These are phyloP conservation scores for Peronospora destructor DNA, from an alignment of 352 stramenopile genomes.

Conservation along the genomic window DNA sequence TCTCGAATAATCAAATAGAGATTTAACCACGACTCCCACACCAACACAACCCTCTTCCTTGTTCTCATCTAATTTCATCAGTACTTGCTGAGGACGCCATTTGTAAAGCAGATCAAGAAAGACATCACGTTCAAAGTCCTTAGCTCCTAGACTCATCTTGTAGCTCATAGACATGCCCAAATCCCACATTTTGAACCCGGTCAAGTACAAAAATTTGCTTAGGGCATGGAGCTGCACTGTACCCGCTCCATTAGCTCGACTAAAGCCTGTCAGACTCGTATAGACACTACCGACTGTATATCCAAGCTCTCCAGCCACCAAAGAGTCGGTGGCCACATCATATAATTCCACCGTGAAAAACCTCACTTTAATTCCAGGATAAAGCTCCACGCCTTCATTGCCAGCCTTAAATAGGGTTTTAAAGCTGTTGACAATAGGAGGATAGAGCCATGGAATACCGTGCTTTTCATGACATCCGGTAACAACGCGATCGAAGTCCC, in stretches of 20 bases:
- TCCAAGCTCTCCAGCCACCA: constrained; percentile 88
- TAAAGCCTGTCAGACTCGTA: constrained; percentile 84
- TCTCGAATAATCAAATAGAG: constrained; percentile 46
- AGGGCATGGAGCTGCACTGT: constrained; percentile 82
- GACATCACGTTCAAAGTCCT: constrained; percentile 56
- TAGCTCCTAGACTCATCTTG: constrained; percentile 75
- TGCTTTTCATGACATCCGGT: constrained; percentile 89
- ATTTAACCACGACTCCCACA: constrained; percentile 42
- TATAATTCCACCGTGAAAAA: constrained; percentile 90
- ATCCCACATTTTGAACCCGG: constrained; percentile 81
- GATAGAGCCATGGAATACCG: constrained; percentile 90
- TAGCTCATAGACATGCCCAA: constrained; percentile 88
- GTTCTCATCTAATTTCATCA: constrained; percentile 37
- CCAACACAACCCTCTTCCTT: constrained; percentile 34
- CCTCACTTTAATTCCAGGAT: constrained; percentile 47
- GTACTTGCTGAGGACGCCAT: constrained; percentile 42
- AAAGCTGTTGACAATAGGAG: constrained; percentile 83
- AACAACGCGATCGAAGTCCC: constrained; percentile 85
- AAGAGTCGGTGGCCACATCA: constrained; percentile 57
- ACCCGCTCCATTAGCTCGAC: constrained; percentile 56
- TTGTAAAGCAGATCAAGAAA: constrained; percentile 70
- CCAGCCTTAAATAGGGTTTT: constrained; percentile 51
- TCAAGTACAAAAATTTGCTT: constrained; percentile 60
- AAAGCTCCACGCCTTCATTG: constrained; percentile 55
- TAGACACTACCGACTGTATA: constrained; percentile 91